phyloP scores from a whole-genome alignment of 495 filamentous ascomycete genomes.

The Achaetomiella virescens region DNA sequence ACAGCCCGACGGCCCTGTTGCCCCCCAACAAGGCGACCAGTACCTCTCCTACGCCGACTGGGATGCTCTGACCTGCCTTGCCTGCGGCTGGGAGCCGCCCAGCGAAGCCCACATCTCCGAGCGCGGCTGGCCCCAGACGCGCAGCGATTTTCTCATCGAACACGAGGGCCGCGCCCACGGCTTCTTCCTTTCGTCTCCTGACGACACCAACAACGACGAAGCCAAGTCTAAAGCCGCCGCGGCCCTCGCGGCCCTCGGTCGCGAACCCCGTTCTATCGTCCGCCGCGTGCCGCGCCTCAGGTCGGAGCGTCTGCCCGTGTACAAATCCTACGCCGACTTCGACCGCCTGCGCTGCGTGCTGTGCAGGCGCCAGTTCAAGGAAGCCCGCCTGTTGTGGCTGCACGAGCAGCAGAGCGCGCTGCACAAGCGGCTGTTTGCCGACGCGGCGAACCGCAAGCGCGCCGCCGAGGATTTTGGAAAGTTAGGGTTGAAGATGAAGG shows the following conservation, averaged over 20 bases:
- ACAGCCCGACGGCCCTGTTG: conserved; percentile 15
- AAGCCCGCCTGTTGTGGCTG: conserved; percentile 58
- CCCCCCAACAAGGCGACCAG: conserved; percentile 21
- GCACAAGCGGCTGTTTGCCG: conserved; percentile 64
- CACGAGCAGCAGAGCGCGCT: conserved; percentile 73
- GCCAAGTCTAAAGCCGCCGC: conserved; percentile 26
- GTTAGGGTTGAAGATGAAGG: conserved; percentile 54
- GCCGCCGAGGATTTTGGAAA: conserved; percentile 46
- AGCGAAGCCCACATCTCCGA: conserved; percentile 18
- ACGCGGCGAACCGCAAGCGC: conserved; percentile 51
- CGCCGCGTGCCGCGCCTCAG: conserved; percentile 24
- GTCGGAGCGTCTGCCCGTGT: conserved; percentile 22
- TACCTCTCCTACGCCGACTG: conserved; percentile 33
- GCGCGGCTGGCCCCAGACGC: conserved; percentile 16
- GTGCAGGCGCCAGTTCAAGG: conserved; percentile 69
- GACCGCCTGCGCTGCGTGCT: conserved; percentile 69
- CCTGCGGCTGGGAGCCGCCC: conserved; percentile 28
- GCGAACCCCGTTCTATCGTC: conserved; percentile 20
- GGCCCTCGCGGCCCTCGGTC: conserved; percentile 25
- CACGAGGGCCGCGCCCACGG: conserved; percentile 27
- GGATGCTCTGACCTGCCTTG: conserved; percentile 27
- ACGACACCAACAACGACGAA: conserved; percentile 31
- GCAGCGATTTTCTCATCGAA: conserved; percentile 25
- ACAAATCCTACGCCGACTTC: conserved; percentile 61
- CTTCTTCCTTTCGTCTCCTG: too few species aligned